phyloP scores from a whole-genome alignment of 805 yeast genomes.

The Yarrowia sp. region DNA sequence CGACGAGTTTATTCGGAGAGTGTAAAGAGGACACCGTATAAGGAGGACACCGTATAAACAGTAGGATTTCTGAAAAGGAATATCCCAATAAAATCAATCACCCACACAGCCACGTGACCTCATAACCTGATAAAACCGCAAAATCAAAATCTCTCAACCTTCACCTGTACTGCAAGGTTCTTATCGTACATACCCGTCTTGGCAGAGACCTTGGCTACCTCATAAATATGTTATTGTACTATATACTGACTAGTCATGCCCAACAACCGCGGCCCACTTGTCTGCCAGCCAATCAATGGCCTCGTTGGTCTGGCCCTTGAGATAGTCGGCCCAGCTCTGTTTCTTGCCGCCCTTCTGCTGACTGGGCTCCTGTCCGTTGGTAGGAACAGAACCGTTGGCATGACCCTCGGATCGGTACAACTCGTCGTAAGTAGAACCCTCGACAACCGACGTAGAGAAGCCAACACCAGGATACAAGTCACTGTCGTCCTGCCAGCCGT shows the following conservation, averaged over 20 bases:
- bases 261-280: slow-evolving; percentile 22
- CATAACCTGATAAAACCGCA: no score
- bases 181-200: no score
- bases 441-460: slow-evolving; percentile 33
- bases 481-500: slow-evolving; percentile 33
- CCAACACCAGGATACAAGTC: slow-evolving; percentile 37
- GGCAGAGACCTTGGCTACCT: no score
- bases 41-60: no score
- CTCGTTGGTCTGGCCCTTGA: slow-evolving; percentile 25
- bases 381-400: slow-evolving; percentile 1
- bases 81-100: no score
- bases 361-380: slow-evolving; percentile 18
- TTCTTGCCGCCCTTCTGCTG: not conserved
- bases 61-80: no score
- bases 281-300: slow-evolving; percentile 27
- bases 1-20: not conserved
- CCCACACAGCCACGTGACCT: no score
- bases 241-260: not conserved
- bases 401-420: slow-evolving; percentile 26
- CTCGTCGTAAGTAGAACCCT: slow-evolving; percentile 36
- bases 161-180: no score
- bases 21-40: no score
- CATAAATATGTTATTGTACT: not conserved
- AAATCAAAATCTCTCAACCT: no score
- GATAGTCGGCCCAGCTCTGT: slow-evolving; percentile 24